Evolutionary conservation across 2,329 filamentous ascomycete species (phyloP).

Genomic region (Phialemonium atrogriseum): DNA sequence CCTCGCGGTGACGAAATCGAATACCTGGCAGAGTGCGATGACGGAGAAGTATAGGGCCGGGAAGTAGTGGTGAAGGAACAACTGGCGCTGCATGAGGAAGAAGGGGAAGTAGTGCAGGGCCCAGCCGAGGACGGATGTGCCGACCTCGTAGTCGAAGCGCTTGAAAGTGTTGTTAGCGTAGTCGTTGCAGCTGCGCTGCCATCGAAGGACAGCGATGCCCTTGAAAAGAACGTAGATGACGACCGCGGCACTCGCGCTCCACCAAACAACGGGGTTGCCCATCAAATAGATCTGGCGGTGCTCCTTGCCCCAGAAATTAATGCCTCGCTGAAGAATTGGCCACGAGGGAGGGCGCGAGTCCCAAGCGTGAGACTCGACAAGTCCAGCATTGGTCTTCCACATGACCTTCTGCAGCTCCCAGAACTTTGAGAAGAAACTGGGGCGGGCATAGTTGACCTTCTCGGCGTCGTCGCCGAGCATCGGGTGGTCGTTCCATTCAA

Average conservation of each 20-base stretch:
- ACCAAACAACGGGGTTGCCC: constrained; percentile 94
- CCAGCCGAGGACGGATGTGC: constrained; percentile 85
- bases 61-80: constrained; percentile 98
- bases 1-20: constrained; percentile 75
- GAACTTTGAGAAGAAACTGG: constrained; percentile 96
- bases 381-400: constrained; percentile 96
- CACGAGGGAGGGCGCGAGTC: constrained; percentile 90
- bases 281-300: constrained; percentile 94
- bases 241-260: constrained; percentile 73
- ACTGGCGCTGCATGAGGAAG: constrained; percentile 94
- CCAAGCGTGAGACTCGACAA: constrained; percentile 96
- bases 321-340: constrained; percentile 86
- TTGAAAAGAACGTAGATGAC: constrained; percentile 76
- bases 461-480: constrained; percentile 66
- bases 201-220: constrained; percentile 76
- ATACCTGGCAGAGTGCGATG: constrained; percentile 78
- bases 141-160: constrained; percentile 96
- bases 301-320: constrained; percentile 98
- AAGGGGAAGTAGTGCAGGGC: constrained; percentile 98
- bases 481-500: constrained; percentile 85
- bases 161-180: constrained; percentile 79
- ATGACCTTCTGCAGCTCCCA: constrained; percentile 96
- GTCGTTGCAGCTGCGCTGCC: constrained; percentile 89
- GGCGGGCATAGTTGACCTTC: constrained; percentile 91
- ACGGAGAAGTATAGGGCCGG: constrained; percentile 94